A percentile compares a stretch with the other conserved stretches of the same genome.
These are phyloP conservation scores for Fusarium solani-melongenae DNA, from an alignment of 2,329 filamentous ascomycete genomes.

Conservation along the genomic window DNA sequence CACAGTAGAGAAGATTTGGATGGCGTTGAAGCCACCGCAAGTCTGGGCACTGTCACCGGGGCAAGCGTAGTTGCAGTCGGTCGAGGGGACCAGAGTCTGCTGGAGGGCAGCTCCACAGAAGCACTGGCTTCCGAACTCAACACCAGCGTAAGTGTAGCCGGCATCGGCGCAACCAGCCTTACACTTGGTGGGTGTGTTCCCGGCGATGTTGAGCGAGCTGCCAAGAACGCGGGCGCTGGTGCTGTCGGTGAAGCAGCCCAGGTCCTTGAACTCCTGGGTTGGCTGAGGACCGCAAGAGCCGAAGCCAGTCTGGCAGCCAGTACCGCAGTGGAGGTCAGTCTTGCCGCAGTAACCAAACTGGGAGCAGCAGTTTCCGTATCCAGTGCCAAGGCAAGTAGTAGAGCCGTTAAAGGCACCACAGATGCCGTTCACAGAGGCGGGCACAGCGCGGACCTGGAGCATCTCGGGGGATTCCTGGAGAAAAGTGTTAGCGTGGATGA, in stretches of 20 bases:
- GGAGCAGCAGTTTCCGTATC: not conserved
- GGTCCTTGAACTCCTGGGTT: not conserved
- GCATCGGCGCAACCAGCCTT: not conserved
- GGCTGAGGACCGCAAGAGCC: not conserved
- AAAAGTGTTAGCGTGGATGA: not conserved
- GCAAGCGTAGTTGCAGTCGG: not conserved
- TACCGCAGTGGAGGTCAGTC: not conserved
- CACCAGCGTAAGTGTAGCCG: not conserved
- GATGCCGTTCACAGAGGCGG: not conserved
- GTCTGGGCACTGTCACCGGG: not conserved
- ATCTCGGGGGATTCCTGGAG: not conserved
- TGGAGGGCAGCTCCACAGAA: not conserved
- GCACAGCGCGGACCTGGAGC: not conserved
- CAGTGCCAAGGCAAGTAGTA: not conserved
- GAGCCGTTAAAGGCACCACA: not conserved
- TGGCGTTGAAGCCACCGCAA: not conserved
- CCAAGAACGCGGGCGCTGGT: not conserved
- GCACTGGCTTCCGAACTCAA: not conserved
- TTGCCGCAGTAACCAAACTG: not conserved
- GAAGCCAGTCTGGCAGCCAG: not conserved
- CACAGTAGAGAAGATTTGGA: not conserved
- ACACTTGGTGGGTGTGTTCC: not conserved
- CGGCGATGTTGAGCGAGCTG: not conserved
- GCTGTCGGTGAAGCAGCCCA: not conserved
- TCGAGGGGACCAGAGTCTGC: not conserved